Conservation (phyloP, 2,329 filamentous ascomycete species). For the Calycina herbarum region DNA sequence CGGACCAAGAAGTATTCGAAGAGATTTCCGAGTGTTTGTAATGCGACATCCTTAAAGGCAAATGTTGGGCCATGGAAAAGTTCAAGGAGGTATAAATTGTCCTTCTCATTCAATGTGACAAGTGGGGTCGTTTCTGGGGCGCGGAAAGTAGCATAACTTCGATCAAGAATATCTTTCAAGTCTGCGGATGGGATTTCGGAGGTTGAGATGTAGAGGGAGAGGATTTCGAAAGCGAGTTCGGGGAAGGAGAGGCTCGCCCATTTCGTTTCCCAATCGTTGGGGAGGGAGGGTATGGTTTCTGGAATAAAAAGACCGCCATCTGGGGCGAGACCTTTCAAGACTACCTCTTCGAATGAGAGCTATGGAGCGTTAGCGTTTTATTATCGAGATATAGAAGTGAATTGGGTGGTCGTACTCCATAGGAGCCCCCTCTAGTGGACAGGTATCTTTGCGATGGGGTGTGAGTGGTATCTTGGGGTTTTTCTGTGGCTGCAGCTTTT, state of each 20-base stretch:
- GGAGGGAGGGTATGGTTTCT: slow-evolving; percentile 70
- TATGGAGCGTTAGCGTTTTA: slow-evolving; percentile 39
- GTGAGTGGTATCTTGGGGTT: slow-evolving; percentile 30
- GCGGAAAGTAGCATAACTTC: slow-evolving; percentile 89
- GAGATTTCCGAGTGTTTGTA: slow-evolving; percentile 94
- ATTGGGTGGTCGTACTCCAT: slow-evolving; percentile 50
- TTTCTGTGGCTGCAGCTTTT: slow-evolving; percentile 20
- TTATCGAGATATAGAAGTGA: background rate
- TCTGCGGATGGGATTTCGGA: slow-evolving; percentile 79
- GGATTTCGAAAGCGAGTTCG: slow-evolving; percentile 80
- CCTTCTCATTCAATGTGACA: slow-evolving; percentile 67
- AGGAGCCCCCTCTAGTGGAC: slow-evolving; percentile 62
- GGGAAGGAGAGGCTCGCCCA: slow-evolving; percentile 80
- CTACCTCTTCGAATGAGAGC: slow-evolving; percentile 89
- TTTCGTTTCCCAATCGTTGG: slow-evolving; percentile 60
- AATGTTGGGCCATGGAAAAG: slow-evolving; percentile 96
- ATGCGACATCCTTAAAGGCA: slow-evolving; percentile 91
- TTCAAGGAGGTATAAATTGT: slow-evolving; percentile 83
- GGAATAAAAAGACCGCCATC: slow-evolving; percentile 91
- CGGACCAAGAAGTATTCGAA: slow-evolving; percentile 85
- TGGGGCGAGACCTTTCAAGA: slow-evolving; percentile 81
- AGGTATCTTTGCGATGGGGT: slow-evolving; percentile 61
- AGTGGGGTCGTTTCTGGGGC: slow-evolving; percentile 75
- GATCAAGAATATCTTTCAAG: slow-evolving; percentile 77
- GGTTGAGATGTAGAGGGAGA: slow-evolving; percentile 83